phyloP scores from a whole-genome alignment of 2,329 filamentous ascomycete genomes.

The Pseudogymnoascus sp. region DNA sequence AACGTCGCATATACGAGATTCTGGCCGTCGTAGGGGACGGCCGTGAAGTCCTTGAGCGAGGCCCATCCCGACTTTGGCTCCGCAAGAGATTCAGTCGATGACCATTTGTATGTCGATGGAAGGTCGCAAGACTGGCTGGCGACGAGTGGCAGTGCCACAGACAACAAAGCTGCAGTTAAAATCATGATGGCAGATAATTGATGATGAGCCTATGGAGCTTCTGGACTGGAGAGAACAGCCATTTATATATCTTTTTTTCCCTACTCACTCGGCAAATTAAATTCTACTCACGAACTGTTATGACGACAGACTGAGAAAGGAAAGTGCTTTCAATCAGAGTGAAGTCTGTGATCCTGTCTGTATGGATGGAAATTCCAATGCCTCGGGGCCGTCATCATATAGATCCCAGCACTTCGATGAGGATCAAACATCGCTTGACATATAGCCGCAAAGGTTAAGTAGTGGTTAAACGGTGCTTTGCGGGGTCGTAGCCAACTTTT shows the following conservation, averaged over 20 bases:
- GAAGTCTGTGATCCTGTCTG: neutral
- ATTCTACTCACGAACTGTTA: neutral
- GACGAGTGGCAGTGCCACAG: constrained; percentile 8
- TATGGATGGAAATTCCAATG: neutral
- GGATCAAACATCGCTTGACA: neutral
- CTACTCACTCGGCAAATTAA: neutral
- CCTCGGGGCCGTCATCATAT: neutral
- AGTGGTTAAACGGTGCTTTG: neutral
- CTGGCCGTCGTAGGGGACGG: constrained; percentile 46
- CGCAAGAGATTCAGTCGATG: constrained; percentile 43
- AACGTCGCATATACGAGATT: constrained; percentile 53
- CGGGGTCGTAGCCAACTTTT: neutral
- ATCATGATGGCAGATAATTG: neutral
- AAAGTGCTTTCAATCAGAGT: neutral
- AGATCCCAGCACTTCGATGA: neutral
- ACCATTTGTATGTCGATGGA: constrained; percentile 49
- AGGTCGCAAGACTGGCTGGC: constrained; percentile 37
- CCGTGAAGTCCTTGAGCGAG: constrained; percentile 57
- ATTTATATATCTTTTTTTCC: neutral
- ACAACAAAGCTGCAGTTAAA: neutral
- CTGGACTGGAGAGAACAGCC: neutral
- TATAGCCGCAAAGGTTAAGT: neutral
- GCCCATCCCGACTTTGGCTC: constrained; percentile 46
- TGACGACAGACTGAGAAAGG: neutral
- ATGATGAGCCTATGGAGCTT: neutral